Evolutionary conservation across 2,329 filamentous ascomycete genomes (phyloP).

Genomic region (Exophiala bonariae): DNA sequence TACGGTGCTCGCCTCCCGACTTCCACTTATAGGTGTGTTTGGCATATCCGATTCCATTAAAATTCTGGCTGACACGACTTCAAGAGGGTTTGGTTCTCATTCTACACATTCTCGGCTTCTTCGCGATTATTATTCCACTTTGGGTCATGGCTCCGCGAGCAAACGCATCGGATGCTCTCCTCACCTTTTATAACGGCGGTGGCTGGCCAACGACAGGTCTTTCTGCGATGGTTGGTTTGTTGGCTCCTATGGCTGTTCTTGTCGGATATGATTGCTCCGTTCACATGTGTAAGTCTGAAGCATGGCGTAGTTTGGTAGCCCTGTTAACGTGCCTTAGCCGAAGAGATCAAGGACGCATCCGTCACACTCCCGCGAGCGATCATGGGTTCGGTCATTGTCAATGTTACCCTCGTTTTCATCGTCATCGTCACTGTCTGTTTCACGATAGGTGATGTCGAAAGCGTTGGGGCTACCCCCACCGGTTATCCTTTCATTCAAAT

Average conservation of each 20-base stretch:
- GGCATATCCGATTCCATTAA: neutral
- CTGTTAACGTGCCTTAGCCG: too few species aligned
- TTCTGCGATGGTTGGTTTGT: slow-evolving; percentile 43
- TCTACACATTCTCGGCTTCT: slow-evolving; percentile 34
- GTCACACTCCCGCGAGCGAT: slow-evolving; percentile 38
- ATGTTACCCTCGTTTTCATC: slow-evolving; percentile 37
- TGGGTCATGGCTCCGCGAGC: slow-evolving; percentile 34
- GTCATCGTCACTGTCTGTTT: slow-evolving; percentile 38
- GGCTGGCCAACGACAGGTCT: slow-evolving; percentile 42
- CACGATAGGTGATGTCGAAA: slow-evolving; percentile 34
- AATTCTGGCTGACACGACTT: too few species aligned
- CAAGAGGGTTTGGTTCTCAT: slow-evolving; percentile 32
- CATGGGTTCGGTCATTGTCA: slow-evolving; percentile 36
- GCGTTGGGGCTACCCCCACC: slow-evolving; percentile 31
- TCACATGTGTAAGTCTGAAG: slow-evolving; percentile 43
- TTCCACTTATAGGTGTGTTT: slow-evolving; percentile 33
- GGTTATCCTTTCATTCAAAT: slow-evolving; percentile 39
- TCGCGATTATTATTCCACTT: slow-evolving; percentile 35
- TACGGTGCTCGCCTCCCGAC: slow-evolving; percentile 28
- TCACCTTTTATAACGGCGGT: slow-evolving; percentile 45
- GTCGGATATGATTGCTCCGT: slow-evolving; percentile 45
- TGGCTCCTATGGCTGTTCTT: slow-evolving; percentile 41
- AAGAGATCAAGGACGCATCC: slow-evolving; percentile 40
- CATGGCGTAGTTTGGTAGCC: too few species aligned
- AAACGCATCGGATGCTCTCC: slow-evolving; percentile 46